These are phyloP conservation scores for Aeminium ludgeri DNA, from an alignment of 495 filamentous ascomycete species.

Conservation along the genomic window DNA sequence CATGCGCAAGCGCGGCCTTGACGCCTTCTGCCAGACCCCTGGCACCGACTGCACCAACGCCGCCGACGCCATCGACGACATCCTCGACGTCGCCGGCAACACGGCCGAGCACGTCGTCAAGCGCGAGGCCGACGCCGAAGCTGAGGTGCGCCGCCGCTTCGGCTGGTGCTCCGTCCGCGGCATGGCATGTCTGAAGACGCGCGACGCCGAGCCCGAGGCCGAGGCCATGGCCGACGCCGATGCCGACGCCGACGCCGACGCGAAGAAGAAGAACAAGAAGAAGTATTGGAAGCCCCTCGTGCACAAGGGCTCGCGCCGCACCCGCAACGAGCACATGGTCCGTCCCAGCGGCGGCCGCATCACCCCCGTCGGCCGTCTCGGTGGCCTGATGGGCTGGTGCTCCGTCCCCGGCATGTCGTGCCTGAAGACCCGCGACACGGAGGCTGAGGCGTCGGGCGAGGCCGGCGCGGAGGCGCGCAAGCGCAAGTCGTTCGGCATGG, in stretches of 20 bases:
- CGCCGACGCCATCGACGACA: neutral
- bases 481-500: neutral
- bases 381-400: neutral
- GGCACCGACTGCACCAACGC: constrained; percentile 1
- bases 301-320: no score
- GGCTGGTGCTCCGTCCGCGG: neutral
- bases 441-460: no score
- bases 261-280: no score
- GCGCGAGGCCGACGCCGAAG: constrained; percentile 1
- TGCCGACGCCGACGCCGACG: neutral
- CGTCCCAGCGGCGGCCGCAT: no score
- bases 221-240: neutral
- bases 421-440: neutral
- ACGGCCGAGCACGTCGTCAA: neutral
- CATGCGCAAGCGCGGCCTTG: neutral
- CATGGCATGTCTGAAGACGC: neutral
- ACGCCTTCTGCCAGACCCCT: neutral
- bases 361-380: neutral
- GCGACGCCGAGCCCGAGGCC: constrained; percentile 1
- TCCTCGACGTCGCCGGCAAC: neutral
- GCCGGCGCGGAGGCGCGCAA: neutral
- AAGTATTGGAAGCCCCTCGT: no score
- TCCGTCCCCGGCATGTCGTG: neutral
- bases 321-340: no score
- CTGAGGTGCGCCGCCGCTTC: neutral